These are phyloP conservation scores for Sisymbrium irio DNA, from an alignment of 345 rosid species.

Conservation along the genomic window DNA sequence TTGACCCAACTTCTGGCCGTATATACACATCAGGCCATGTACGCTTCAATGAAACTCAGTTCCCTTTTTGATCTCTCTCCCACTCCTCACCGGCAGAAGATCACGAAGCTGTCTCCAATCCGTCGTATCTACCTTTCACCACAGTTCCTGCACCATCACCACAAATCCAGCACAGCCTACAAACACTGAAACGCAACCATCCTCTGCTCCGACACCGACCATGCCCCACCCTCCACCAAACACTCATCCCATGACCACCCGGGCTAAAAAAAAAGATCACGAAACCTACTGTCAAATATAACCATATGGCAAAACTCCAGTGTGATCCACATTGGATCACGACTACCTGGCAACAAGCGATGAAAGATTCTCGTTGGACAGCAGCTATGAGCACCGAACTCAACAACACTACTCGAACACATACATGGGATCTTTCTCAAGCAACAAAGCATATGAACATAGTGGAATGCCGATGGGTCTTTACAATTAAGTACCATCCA, in stretches of 20 bases:
- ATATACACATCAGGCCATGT: background rate
- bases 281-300: background rate
- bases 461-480: background rate
- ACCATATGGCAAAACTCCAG: background rate
- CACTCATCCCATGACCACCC: background rate
- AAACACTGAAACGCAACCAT: fast-evolving
- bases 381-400: background rate
- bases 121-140: too few relatives aligned
- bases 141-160: too few relatives aligned
- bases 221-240: fast-evolving
- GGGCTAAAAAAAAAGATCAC: background rate
- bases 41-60: background rate
- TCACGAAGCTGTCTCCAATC: too few relatives aligned
- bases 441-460: background rate
- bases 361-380: background rate
- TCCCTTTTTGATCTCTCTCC: too few relatives aligned
- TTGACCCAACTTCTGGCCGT: background rate
- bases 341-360: background rate
- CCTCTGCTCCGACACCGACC: background rate
- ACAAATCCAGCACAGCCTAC: too few relatives aligned
- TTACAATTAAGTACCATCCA: background rate
- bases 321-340: background rate
- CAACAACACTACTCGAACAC: background rate
- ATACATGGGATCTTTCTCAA: background rate
- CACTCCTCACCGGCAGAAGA: too few relatives aligned